Evolutionary conservation across 768 basidiomycete genomes (phyloP).

Genomic region (Cystobasidium tubakii): DNA sequence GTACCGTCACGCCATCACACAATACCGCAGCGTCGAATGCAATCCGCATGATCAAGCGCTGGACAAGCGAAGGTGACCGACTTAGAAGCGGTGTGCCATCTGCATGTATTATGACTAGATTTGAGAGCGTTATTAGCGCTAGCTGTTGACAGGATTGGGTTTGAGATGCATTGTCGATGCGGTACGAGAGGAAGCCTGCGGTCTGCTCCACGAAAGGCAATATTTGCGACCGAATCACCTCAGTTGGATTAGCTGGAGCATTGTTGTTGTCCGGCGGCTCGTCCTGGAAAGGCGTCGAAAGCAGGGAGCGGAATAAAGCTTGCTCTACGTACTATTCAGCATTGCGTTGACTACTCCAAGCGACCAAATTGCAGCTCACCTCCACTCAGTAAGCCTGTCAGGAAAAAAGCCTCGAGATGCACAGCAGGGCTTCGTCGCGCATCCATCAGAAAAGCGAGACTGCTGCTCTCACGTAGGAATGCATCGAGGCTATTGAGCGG

Average conservation of each 20-base stretch:
- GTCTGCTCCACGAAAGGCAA: slow-evolving; percentile 10
- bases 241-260: neutral
- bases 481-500: slow-evolving; percentile 14
- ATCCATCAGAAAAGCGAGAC: slow-evolving; percentile 7
- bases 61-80: neutral
- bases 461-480: neutral
- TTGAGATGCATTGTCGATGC: neutral
- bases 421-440: neutral
- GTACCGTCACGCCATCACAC: neutral
- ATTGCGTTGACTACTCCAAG: neutral
- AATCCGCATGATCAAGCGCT: slow-evolving; percentile 4
- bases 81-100: slow-evolving; percentile 17
- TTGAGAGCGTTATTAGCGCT: neutral
- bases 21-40: neutral
- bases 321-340: neutral
- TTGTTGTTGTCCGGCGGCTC: neutral
- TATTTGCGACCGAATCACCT: neutral
- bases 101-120: neutral
- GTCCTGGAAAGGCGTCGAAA: neutral
- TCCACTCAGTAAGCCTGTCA: neutral
- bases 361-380: neutral
- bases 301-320: slow-evolving; percentile 2
- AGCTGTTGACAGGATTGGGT: slow-evolving; percentile 2
- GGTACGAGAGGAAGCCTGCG: slow-evolving; percentile 13
- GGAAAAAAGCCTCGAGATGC: neutral